A percentile compares a stretch with the other conserved stretches of the same genome.
phyloP scores from a whole-genome alignment of 2,329 filamentous ascomycete species.

The Verticillium klebahnii region DNA sequence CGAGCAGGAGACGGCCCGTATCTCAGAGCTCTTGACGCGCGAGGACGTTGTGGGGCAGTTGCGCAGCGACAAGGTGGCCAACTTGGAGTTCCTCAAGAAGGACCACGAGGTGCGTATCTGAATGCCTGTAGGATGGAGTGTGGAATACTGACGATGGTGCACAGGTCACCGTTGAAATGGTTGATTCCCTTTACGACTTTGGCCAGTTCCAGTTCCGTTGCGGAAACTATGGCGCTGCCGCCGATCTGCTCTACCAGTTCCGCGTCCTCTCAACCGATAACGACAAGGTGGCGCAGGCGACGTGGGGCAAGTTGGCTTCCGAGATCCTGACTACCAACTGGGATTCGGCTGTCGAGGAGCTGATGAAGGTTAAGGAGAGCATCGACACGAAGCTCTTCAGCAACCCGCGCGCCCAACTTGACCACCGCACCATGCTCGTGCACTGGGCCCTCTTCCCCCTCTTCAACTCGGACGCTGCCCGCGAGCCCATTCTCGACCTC shows the following conservation, averaged over 20 bases:
- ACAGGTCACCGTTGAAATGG: constrained; percentile 86
- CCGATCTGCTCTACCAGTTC: constrained; percentile 95
- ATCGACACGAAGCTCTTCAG: constrained; percentile 95
- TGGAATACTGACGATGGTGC: constrained; percentile 7
- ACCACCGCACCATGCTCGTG: constrained; percentile 94
- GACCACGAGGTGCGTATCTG: constrained; percentile 70
- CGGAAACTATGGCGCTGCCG: constrained; percentile 84
- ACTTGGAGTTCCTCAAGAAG: constrained; percentile 97
- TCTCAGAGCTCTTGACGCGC: constrained; percentile 79
- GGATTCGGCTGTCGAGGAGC: constrained; percentile 88
- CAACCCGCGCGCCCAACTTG: constrained; percentile 91
- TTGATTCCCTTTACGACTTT: constrained; percentile 91
- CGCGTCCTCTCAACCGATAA: constrained; percentile 96
- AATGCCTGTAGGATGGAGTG: neutral
- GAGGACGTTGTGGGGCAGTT: constrained; percentile 88
- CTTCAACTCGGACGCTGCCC: constrained; percentile 93
- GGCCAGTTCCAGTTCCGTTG: constrained; percentile 98
- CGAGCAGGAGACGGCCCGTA: constrained; percentile 83
- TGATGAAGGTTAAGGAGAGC: constrained; percentile 82
- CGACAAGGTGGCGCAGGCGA: constrained; percentile 92
- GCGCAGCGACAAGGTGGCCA: constrained; percentile 95
- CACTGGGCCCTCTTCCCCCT: constrained; percentile 99
- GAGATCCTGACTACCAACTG: constrained; percentile 95
- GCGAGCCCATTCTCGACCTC: constrained; percentile 87
- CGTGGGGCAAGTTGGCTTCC: constrained; percentile 95